phyloP scores from a whole-genome alignment of 2,329 filamentous ascomycete genomes.

The Xylariaceae sp. region DNA sequence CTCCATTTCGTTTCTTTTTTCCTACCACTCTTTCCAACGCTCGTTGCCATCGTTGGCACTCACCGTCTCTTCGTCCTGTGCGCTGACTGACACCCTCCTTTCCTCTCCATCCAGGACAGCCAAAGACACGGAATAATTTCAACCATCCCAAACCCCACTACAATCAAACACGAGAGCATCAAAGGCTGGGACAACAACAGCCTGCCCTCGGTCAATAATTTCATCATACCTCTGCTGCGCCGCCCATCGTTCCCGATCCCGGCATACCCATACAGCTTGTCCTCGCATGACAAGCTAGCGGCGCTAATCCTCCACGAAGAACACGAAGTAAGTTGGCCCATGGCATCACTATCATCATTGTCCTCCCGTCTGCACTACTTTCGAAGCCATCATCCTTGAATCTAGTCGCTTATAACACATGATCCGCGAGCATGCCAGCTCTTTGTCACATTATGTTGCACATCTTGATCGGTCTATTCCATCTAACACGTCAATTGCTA shows the following conservation, averaged over 20 bases:
- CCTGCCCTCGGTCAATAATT: constrained; percentile 22
- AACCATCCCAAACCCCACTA: background rate
- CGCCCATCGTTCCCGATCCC: constrained; percentile 12
- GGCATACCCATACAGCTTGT: constrained; percentile 23
- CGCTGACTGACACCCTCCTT: constrained; percentile 28
- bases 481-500: constrained; percentile 22
- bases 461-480: constrained; percentile 9
- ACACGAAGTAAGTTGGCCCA: constrained; percentile 24
- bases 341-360: background rate
- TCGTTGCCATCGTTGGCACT: constrained; percentile 17
- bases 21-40: constrained; percentile 19
- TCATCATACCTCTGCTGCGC: constrained; percentile 17
- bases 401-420: constrained; percentile 24
- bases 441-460: constrained; percentile 20
- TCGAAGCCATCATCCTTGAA: constrained; percentile 17
- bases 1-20: constrained; percentile 17
- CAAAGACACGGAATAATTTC: constrained; percentile 22
- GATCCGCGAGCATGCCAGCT: constrained; percentile 20
- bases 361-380: constrained; percentile 11
- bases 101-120: constrained; percentile 16
- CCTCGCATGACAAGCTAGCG: constrained; percentile 24
- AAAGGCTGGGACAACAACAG: constrained; percentile 2
- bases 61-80: constrained; percentile 22
- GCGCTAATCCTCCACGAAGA: constrained; percentile 19
- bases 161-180: constrained; percentile 3